Percentiles rank a stretch among this genome's conserved stretches.
Evolutionary conservation across 768 basidiomycete species (phyloP).

Genomic region (Mycena rebaudengoi): DNA sequence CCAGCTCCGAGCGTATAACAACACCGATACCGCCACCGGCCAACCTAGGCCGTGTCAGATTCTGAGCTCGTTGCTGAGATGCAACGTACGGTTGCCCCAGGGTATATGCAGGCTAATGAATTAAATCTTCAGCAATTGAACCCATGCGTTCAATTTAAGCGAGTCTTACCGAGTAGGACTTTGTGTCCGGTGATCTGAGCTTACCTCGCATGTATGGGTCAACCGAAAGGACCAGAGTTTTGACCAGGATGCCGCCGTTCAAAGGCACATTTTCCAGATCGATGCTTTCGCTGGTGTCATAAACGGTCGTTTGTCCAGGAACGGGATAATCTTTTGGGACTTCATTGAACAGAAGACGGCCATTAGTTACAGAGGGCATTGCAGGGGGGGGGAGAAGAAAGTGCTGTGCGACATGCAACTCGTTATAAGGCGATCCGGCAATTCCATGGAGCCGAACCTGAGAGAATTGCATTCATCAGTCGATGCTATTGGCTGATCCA

Average conservation of each 20-base stretch:
- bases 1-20: background rate
- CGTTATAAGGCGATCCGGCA: too few species aligned
- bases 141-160: background rate
- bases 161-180: conserved; percentile 35
- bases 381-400: background rate
- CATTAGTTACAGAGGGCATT: conserved; percentile 45
- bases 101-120: background rate
- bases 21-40: conserved; percentile 1
- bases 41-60: background rate
- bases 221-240: conserved; percentile 54
- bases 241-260: conserved; percentile 57
- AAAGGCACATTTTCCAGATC: conserved; percentile 56
- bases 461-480: too few species aligned
- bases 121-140: too few species aligned
- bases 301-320: conserved; percentile 54
- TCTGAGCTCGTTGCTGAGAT: background rate
- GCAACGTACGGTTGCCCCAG: conserved; percentile 46
- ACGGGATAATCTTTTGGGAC: conserved; percentile 50
- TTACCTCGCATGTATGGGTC: conserved; percentile 52
- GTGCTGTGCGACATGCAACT: too few species aligned
- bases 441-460: too few species aligned
- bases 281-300: conserved; percentile 55
- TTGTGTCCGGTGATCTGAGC: conserved; percentile 44
- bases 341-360: conserved; percentile 45
- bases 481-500: too few species aligned